Evolutionary conservation across 495 filamentous ascomycete species (phyloP).

Genomic region (Parathielavia hyrcaniae): DNA sequence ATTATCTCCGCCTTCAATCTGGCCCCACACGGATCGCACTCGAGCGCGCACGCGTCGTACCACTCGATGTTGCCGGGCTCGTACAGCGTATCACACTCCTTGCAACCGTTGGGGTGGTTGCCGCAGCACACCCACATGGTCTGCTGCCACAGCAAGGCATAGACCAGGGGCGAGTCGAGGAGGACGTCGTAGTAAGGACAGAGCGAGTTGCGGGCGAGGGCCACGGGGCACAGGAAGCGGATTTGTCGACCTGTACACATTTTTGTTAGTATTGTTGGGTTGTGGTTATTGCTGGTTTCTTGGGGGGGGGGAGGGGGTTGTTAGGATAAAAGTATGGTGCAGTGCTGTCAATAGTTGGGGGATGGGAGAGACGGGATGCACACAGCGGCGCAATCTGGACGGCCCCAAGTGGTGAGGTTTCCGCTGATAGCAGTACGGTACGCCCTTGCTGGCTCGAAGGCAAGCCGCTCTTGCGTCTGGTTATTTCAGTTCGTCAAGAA

Average conservation of each 20-base stretch:
- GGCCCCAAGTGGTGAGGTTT: too few relatives aligned
- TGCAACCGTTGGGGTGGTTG: not conserved
- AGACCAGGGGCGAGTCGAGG: not conserved
- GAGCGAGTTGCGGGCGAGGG: not conserved
- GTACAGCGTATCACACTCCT: not conserved
- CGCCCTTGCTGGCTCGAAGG: too few relatives aligned
- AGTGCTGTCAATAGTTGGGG: too few relatives aligned
- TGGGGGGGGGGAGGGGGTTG: too few relatives aligned
- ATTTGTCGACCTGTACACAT: not conserved
- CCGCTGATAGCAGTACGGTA: too few relatives aligned
- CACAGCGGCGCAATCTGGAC: too few relatives aligned
- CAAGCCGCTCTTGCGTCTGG: too few relatives aligned
- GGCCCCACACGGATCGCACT: not conserved
- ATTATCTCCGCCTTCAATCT: not conserved
- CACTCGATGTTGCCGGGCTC: not conserved
- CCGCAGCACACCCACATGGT: not conserved
- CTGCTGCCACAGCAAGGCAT: not conserved
- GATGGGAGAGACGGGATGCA: too few relatives aligned
- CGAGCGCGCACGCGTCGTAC: not conserved
- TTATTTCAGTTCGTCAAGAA: too few relatives aligned
- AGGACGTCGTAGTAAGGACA: not conserved
- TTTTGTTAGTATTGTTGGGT: not conserved
- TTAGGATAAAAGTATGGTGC: too few relatives aligned
- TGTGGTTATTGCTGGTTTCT: not conserved
- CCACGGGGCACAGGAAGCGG: constrained; percentile 3